Base-by-base conservation (phyloP, 805 yeast genomes). In the Nakazawaea holstii region DNA sequence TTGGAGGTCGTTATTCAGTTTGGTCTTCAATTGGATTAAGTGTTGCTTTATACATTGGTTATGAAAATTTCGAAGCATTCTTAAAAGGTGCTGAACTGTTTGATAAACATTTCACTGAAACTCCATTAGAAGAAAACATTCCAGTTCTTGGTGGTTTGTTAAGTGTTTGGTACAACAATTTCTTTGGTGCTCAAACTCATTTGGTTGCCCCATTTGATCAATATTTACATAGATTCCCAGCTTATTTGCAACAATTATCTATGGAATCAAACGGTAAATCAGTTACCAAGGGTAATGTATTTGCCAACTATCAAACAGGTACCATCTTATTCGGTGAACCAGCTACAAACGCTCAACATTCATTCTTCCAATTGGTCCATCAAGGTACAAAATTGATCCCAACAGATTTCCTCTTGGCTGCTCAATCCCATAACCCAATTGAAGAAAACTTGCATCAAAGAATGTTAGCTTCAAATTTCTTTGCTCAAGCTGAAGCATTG, bases 1-100 rank as follows among this genome's bases (percentile, higher is more conserved):
- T 94, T 55, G 99, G 99, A 64, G 99, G 99, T 66, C 86, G 99
- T 72, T 94, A 94, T 83, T 94, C 99, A n/a, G 99, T 94, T 53
- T 94, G 99, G 99, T 87, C 96, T 38, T 95, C 99, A 54, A 94
- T 94, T 68, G 99, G 99, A 53, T 80, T 94, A 59, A 87, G 97
- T 28, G 92, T 94, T 54, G 95, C 96, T 59, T 72, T 94, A 58
- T 94, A 86, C 80, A 84, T 94, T 67, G 99, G 99, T 56, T 94
- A 66, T 68, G 98, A 94, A 55, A 87, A 90, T 79, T 94, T 94
- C 62, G 92, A 87, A 54, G 78, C 78, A 52, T 89, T 94, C 80
- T 77, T 94, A 62, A 87, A 84, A 70, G 99, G 99, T 74, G 99
- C 97, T 54, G 96, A 94, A 75, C 95, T 97, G 45, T 84, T 91